Base-by-base conservation (phyloP, 768 basidiomycete genomes). In the Russula virescens region DNA sequence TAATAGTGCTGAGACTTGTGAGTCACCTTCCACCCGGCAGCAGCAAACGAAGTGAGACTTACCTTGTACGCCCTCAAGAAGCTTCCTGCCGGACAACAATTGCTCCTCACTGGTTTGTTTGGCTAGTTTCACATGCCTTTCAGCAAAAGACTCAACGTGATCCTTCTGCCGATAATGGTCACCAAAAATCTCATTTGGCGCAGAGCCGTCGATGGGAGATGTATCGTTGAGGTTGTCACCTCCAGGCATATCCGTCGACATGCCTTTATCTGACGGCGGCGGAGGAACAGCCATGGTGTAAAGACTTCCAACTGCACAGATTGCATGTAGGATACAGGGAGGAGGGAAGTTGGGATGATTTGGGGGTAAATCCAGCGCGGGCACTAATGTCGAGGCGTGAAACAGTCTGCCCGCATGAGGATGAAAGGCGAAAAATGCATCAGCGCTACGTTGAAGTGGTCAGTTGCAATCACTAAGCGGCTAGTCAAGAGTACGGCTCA, bases 381-480 rank as follows among this genome's bases (percentile, higher is more conserved):
- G 75, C 72, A 90, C 76, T 68, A 94, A 90, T 28, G 79, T 83
- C 0, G 83, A 72, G 3, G 74, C 77, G 73, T 92, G 88, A 63
- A 95, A 79, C 28, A 94, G 75, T 40, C 86, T 83, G 61, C 79
- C 77, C 3, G 88, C 84, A 66, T 89, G 85, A 14, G 89, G 90
- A 52, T 89, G 86, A 68, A 84, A 87, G 13, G 79, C 77, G 72
- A 94, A 94, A 74, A 93, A 95, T 2, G 83, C 83, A 38, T 91
- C 88, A 56, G 91, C 82, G 49, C 87, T 89, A 61, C 38, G 21
- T n/a, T 47, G 23, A 49, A 45, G 47, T 14, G 63, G 34, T 62
- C 14, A 28, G 21, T 21, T 19, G 14, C 35, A 23, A 59, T 51
- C 21, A 25, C 13, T 5, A 9, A 49, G 13, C 31, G 51, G 31